A percentile compares a stretch with the other conserved stretches of the same genome.
These are phyloP conservation scores for Odontarrhena argentea DNA, from an alignment of 345 rosid genomes.

Conservation along the genomic window DNA sequence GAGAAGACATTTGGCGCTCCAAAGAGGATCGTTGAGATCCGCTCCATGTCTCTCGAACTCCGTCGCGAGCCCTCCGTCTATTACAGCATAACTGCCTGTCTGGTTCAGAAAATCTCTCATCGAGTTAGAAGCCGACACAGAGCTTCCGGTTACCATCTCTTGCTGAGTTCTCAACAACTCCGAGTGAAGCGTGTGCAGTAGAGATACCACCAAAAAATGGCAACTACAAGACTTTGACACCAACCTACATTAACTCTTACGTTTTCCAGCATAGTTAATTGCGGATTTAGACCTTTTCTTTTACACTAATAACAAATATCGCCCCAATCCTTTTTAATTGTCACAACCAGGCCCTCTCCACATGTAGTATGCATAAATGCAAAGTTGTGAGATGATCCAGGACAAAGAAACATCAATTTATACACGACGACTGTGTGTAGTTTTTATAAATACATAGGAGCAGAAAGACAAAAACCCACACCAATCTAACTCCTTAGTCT, in stretches of 20 bases:
- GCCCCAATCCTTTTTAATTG: background rate
- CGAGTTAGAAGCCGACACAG: constrained; percentile 28
- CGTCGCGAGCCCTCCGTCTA: constrained; percentile 85
- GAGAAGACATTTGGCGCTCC: constrained; percentile 85
- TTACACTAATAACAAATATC: background rate
- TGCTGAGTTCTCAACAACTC: constrained; percentile 1
- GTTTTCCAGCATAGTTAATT: background rate
- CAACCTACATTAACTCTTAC: background rate
- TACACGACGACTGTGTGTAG: constrained; percentile 21
- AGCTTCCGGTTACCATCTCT: constrained; percentile 37
- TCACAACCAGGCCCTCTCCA: background rate
- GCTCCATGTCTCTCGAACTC: constrained; percentile 80
- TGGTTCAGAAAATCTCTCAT: constrained; percentile 57
- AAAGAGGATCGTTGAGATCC: constrained; percentile 81
- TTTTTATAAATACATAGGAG: constrained; percentile 29
- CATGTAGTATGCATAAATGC: background rate
- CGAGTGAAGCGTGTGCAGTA: constrained; percentile 7
- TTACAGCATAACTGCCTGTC: constrained; percentile 59
- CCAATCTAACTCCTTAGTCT: constrained; percentile 34
- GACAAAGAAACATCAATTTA: constrained; percentile 8
- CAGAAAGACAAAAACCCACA: constrained; percentile 17
- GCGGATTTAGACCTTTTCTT: constrained; percentile 7
- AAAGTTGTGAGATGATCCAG: background rate
- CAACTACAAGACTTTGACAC: background rate
- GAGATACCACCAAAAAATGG: background rate